Evolutionary conservation across 495 filamentous ascomycete genomes (phyloP), one percentile per base, ranked within the genome.

Genomic region (Rostrohypoxylon terebratum): DNA sequence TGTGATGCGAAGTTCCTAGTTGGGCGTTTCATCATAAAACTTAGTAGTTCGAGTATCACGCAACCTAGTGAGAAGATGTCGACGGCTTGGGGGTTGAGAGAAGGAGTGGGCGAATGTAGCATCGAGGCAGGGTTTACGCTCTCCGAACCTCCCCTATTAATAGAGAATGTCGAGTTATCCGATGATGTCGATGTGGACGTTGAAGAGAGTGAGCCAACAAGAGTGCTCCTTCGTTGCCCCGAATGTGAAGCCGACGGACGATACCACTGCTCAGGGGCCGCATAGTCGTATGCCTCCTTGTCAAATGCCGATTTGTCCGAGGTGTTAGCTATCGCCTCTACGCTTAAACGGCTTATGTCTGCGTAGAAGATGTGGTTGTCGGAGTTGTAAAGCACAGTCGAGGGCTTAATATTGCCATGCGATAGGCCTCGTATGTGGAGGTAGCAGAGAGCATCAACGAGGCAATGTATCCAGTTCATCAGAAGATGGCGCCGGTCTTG

Each of bases 401-500:
- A 94, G 9, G 95, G 95, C 53, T 90, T 89, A 73, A 98, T 93
- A 42, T 89, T 89, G n/a, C 91, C 86, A 69, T 98, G 95, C 1
- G 87, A 83, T 44, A 92, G 85, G 13, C 90, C 91, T 63, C 86
- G 86, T 31, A 85, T 85, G 79, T 97, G 94, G 1, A 97, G 84
- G 77, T 88, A 93, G 48, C 90, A 89, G 21, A 97, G 76, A 9
- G 91, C 92, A 69, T 94, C 91, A 0, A 88, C 85, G 1, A 98
- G 85, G 76, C 95, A 97, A 78, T 94, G 93, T 44, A 95, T 88
- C 94, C 95, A 97, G 71, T 91, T 90, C 73, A 97, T 83, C 14
- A 97, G 78, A 2, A 90, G 83, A 33, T 84, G 80, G 31, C 91
- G 87, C 28, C 92, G 88, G n/a, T 88, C 85, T 62, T 88, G 83